Evolutionary conservation across 2,329 filamentous ascomycete species (phyloP).

Genomic region (Aspergillus sp.): DNA sequence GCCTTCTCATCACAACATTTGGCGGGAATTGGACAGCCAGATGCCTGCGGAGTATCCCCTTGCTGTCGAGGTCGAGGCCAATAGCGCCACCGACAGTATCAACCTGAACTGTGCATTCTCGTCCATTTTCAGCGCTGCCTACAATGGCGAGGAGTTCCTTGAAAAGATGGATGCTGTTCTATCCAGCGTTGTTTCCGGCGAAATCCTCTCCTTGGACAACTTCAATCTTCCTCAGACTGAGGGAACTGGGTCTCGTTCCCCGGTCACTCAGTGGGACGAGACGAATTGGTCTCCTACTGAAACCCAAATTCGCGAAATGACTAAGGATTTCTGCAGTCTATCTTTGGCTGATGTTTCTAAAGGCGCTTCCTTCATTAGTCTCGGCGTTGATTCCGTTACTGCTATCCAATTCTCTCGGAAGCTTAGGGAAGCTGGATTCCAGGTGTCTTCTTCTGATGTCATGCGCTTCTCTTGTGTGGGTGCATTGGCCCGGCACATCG

Average conservation of each 20-base stretch:
- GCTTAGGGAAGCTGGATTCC: slow-evolving; percentile 26
- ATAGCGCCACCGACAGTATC: slow-evolving; percentile 21
- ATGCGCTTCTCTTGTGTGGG: slow-evolving; percentile 34
- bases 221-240: slow-evolving; percentile 19
- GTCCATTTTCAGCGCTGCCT: slow-evolving; percentile 21
- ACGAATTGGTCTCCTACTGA: slow-evolving; percentile 24
- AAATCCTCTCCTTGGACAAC: slow-evolving; percentile 23
- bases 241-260: not conserved
- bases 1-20: slow-evolving; percentile 18
- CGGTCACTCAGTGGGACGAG: slow-evolving; percentile 18
- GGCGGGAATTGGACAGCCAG: slow-evolving; percentile 32
- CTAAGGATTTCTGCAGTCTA: slow-evolving; percentile 26
- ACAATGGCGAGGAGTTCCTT: slow-evolving; percentile 26
- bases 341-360: slow-evolving; percentile 23
- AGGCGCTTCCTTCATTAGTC: slow-evolving; percentile 31
- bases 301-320: slow-evolving; percentile 22
- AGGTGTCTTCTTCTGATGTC: slow-evolving; percentile 35
- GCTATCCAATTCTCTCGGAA: slow-evolving; percentile 34
- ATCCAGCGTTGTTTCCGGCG: slow-evolving; percentile 25
- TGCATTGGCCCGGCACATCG: slow-evolving; percentile 23
- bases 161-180: slow-evolving; percentile 34
- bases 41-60: slow-evolving; percentile 39
- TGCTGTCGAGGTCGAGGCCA: slow-evolving; percentile 35
- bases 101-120: slow-evolving; percentile 27
- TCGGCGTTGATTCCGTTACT: slow-evolving; percentile 34